A percentile compares a stretch with the other conserved stretches of the same genome.
Evolutionary conservation across 257 asterid genomes (phyloP).

Genomic region (Petrea volubilis): DNA sequence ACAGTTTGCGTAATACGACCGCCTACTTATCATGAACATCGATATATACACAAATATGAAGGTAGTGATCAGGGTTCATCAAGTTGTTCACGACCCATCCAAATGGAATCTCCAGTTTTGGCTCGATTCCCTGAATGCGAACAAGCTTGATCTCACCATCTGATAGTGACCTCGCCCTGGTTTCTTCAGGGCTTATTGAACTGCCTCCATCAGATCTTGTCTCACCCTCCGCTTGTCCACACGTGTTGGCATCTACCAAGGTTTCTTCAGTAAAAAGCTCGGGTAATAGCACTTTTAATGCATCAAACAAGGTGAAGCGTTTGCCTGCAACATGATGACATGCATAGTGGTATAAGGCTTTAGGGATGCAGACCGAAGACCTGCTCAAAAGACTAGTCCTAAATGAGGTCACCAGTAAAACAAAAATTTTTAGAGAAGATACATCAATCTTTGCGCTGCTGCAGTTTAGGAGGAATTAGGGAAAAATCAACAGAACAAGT

Average conservation of each 20-base stretch:
- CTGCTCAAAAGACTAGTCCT: not conserved
- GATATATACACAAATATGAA: slow-evolving; percentile 84
- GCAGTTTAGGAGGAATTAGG: not conserved
- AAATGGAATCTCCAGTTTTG: slow-evolving; percentile 80
- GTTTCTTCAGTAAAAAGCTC: slow-evolving; percentile 58
- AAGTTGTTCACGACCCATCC: slow-evolving; percentile 92
- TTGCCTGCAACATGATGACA: slow-evolving; percentile 54
- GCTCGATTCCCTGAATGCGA: slow-evolving; percentile 93
- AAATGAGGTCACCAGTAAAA: not conserved
- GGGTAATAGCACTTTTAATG: slow-evolving; percentile 65
- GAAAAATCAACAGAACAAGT: not conserved
- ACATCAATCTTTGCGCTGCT: not conserved
- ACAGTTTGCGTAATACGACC: not conserved
- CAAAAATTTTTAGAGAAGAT: not conserved
- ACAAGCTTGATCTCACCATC: slow-evolving; percentile 62
- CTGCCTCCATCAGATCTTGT: slow-evolving; percentile 44
- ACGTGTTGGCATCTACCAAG: slow-evolving; percentile 5
- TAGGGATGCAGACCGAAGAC: not conserved
- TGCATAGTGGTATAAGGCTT: not conserved
- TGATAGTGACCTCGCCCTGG: slow-evolving; percentile 38
- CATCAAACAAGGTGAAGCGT: slow-evolving; percentile 70
- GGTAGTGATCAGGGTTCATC: slow-evolving; percentile 91
- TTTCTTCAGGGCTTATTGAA: slow-evolving; percentile 35
- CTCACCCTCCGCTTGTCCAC: slow-evolving; percentile 44
- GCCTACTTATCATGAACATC: slow-evolving; percentile 43